Evolutionary conservation across 2,329 filamentous ascomycete genomes (phyloP).

Genomic region (Fusarium albosuccineum): DNA sequence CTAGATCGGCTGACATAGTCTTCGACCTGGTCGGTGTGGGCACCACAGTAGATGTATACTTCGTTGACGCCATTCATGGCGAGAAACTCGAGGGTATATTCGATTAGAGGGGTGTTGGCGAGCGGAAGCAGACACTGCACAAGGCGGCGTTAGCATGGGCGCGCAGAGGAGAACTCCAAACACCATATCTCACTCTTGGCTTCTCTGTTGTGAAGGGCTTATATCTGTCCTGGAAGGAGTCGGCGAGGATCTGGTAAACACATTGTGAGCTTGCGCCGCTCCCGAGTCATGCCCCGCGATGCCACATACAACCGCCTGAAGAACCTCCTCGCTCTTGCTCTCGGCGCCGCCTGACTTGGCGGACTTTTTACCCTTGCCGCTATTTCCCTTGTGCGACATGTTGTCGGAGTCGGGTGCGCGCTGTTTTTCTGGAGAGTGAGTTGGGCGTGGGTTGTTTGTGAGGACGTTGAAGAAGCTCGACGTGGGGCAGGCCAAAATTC

Average conservation of each 20-base stretch:
- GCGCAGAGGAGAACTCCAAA: background rate
- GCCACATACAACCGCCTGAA: conserved; percentile 67
- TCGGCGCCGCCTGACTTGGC: conserved; percentile 63
- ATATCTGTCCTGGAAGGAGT: conserved; percentile 95
- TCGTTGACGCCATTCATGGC: conserved; percentile 96
- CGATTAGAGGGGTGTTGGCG: conserved; percentile 93
- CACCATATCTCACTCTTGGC: conserved; percentile 76
- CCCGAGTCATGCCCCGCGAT: conserved; percentile 45
- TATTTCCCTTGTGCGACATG: conserved; percentile 64
- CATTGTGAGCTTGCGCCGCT: conserved; percentile 38
- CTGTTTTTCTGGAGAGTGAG: conserved; percentile 21
- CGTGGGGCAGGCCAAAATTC: conserved; percentile 41
- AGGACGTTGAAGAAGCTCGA: conserved; percentile 31
- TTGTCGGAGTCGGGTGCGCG: conserved; percentile 25
- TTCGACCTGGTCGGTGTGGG: conserved; percentile 89
- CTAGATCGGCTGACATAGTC: conserved; percentile 83
- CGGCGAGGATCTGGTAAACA: conserved; percentile 79
- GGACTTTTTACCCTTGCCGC: conserved; percentile 66
- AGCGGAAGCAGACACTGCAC: conserved; percentile 88
- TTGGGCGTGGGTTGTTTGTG: conserved; percentile 27
- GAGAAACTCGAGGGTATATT: conserved; percentile 97
- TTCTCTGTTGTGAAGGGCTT: conserved; percentile 88
- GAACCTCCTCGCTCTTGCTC: conserved; percentile 68
- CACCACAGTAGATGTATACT: conserved; percentile 91
- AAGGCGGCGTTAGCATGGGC: conserved; percentile 35